Conservation (phyloP, 768 basidiomycete genomes). For the Trametes cinnabarina region DNA sequence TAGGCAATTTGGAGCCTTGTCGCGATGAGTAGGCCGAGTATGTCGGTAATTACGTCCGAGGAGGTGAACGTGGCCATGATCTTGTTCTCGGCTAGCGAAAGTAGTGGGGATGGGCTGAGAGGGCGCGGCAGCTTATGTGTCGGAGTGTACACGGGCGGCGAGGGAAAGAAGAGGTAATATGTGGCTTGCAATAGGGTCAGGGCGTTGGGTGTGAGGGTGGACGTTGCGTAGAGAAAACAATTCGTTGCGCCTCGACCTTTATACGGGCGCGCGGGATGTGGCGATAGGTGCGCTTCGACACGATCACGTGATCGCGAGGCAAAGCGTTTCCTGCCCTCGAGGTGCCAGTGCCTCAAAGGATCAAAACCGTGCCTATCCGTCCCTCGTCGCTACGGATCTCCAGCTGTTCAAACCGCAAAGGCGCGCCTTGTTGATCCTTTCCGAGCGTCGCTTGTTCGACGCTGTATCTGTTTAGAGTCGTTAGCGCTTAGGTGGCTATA, state of each 20-base stretch:
- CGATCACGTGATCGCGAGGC: conserved; percentile 10
- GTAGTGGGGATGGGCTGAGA: conserved; percentile 5
- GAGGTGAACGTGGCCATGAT: conserved; percentile 1
- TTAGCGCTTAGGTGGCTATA: no score
- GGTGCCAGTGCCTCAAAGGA: neutral
- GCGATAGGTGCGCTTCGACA: conserved; percentile 3
- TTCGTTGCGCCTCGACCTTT: neutral
- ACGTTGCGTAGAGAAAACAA: neutral
- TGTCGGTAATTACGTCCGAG: conserved; percentile 4
- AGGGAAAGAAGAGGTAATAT: neutral
- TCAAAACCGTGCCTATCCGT: neutral
- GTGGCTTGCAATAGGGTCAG: neutral
- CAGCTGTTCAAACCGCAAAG: no score
- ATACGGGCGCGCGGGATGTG: conserved; percentile 1
- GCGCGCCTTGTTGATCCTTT: no score
- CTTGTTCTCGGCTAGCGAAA: neutral
- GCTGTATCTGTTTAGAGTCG: no score
- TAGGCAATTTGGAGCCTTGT: neutral
- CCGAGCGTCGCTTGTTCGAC: no score
- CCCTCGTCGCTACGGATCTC: neutral
- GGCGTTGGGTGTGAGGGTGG: neutral
- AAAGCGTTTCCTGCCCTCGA: conserved; percentile 4
- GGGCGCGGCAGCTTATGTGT: neutral
- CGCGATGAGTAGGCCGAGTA: neutral
- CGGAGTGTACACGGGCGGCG: neutral